Conservation (phyloP, 371 early-diverging fungal genomes). For the Mucor saturninus region DNA sequence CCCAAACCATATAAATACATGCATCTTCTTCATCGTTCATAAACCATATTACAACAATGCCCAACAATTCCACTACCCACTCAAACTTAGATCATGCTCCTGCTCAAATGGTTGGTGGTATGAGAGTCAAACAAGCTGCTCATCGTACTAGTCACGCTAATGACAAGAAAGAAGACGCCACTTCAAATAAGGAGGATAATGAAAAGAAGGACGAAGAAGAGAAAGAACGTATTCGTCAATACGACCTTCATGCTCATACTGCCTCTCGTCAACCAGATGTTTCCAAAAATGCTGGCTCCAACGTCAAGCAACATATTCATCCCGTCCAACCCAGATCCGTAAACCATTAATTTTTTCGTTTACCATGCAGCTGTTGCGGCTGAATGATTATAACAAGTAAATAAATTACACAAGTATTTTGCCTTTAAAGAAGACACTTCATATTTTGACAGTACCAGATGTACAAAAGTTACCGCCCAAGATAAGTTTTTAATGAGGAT, state of each 20-base stretch:
- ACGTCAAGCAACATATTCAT: conserved; percentile 19
- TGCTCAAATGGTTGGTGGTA: conserved; percentile 31
- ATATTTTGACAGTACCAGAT: too few species aligned
- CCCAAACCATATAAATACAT: too few species aligned
- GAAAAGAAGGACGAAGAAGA: conserved; percentile 13
- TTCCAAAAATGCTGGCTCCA: conserved; percentile 25
- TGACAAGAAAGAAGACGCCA: conserved; percentile 2
- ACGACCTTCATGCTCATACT: conserved; percentile 20
- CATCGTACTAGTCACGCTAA: conserved; percentile 22
- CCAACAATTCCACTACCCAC: background rate
- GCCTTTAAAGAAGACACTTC: too few species aligned
- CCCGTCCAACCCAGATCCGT: conserved; percentile 32
- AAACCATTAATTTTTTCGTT: conserved; percentile 28
- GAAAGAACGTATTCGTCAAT: conserved; percentile 19
- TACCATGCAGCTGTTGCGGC: background rate
- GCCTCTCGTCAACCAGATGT: conserved; percentile 22
- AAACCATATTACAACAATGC: conserved; percentile 1
- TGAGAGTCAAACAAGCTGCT: conserved; percentile 28
- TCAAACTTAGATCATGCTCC: conserved; percentile 11
- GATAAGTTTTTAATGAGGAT: too few species aligned
- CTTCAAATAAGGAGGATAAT: background rate
- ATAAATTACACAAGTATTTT: background rate
- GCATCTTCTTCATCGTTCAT: too few species aligned
- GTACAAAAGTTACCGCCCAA: too few species aligned
- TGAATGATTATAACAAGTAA: conserved; percentile 11